Percentiles rank a stretch among this genome's conserved stretches.
These are phyloP conservation scores for Alternaria tenuissima DNA, from an alignment of 2,329 filamentous ascomycete species.

Conservation along the genomic window DNA sequence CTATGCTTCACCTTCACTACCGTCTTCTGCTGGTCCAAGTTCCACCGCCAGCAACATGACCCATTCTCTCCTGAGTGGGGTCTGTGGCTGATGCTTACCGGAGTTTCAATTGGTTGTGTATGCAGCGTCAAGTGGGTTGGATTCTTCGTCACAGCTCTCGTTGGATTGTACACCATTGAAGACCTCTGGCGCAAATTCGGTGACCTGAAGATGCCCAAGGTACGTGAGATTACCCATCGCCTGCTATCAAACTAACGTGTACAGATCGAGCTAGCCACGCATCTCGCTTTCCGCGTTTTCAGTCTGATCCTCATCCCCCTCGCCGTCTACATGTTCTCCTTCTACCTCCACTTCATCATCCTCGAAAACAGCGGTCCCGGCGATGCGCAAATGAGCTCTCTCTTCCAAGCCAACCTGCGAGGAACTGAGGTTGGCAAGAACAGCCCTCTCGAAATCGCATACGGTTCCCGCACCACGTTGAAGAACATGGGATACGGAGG, in stretches of 20 bases:
- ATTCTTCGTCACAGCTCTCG: conserved; percentile 91
- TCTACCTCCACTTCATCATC: conserved; percentile 92
- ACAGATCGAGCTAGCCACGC: conserved; percentile 73
- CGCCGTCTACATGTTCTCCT: conserved; percentile 93
- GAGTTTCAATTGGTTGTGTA: conserved; percentile 95
- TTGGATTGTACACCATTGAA: conserved; percentile 94
- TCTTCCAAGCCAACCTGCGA: conserved; percentile 96
- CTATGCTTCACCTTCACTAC: conserved; percentile 99
- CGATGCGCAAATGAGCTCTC: conserved; percentile 99
- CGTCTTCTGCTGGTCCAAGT: conserved; percentile 95
- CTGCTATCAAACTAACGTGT: conserved; percentile 27
- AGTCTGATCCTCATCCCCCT: conserved; percentile 89
- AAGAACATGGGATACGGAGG: conserved; percentile 99
- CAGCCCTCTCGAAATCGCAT: conserved; percentile 89
- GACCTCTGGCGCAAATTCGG: conserved; percentile 99
- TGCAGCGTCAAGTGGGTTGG: conserved; percentile 99
- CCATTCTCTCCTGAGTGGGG: conserved; percentile 95
- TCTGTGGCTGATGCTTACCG: conserved; percentile 91
- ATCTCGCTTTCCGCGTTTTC: conserved; percentile 80
- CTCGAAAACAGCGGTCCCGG: conserved; percentile 93
- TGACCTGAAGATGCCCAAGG: conserved; percentile 87
- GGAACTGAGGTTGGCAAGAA: conserved; percentile 94
- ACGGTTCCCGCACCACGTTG: conserved; percentile 87
- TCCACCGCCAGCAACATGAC: conserved; percentile 85
- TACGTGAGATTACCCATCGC: conserved; percentile 44